Conservation (phyloP, 2,329 filamentous ascomycete genomes). For the Pyrenophora tritici-repentis region DNA sequence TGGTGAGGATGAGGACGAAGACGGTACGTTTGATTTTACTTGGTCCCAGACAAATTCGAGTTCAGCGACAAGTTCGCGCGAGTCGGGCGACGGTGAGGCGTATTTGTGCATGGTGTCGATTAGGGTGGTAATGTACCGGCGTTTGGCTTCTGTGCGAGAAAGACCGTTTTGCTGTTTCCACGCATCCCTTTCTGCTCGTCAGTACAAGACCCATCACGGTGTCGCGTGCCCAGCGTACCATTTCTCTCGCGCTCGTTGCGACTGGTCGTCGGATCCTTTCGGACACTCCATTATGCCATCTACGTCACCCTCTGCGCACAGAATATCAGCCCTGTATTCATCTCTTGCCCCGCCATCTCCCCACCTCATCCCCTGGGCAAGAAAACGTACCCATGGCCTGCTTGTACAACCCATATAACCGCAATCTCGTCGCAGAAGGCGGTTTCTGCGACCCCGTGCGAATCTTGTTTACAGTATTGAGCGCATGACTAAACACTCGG, state of each 20-base stretch:
- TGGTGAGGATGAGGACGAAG: slow-evolving; percentile 59
- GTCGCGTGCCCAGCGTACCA: slow-evolving; percentile 66
- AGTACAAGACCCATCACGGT: not conserved
- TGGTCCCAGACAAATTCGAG: slow-evolving; percentile 99
- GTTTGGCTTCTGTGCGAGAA: slow-evolving; percentile 88
- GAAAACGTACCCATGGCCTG: slow-evolving; percentile 77
- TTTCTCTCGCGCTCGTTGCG: slow-evolving; percentile 65
- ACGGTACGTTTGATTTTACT: slow-evolving; percentile 80
- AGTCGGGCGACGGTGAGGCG: slow-evolving; percentile 82
- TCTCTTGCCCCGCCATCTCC: not conserved
- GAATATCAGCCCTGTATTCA: slow-evolving; percentile 17
- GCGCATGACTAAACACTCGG: slow-evolving; percentile 96
- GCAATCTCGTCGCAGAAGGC: slow-evolving; percentile 80
- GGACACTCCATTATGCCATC: slow-evolving; percentile 92
- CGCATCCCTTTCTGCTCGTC: slow-evolving; percentile 67
- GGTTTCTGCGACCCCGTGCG: slow-evolving; percentile 90
- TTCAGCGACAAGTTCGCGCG: slow-evolving; percentile 84
- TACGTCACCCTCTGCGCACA: slow-evolving; percentile 78
- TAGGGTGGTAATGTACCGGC: slow-evolving; percentile 87
- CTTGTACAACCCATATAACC: slow-evolving; percentile 97
- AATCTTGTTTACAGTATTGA: slow-evolving; percentile 98
- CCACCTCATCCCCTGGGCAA: not conserved
- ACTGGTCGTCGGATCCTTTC: slow-evolving; percentile 54
- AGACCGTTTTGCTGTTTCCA: slow-evolving; percentile 89
- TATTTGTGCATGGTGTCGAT: slow-evolving; percentile 98